Evolutionary conservation across 441 rosid genomes (phyloP), one percentile per base, ranked within the genome.

Genomic region (Biscutella laevigata): DNA sequence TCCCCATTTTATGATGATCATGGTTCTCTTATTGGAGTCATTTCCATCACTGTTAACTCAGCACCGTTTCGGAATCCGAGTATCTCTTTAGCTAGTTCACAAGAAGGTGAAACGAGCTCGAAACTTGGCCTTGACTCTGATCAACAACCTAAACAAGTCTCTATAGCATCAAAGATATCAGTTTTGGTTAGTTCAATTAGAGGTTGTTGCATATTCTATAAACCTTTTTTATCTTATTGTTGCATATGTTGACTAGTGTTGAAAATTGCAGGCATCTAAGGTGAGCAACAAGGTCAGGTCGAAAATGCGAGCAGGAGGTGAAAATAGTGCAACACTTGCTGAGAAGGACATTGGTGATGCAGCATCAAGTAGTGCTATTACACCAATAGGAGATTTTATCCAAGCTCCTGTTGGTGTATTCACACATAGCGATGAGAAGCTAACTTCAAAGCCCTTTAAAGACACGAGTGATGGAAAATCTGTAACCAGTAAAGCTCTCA

Each of bases 91-190:
- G 26, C 57, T 4, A 69, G 28, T 39, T 19, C 59, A 8, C 25
- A 61, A 7, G 84, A 78, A 54, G 64, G 54, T 10, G 79, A 78
- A 53, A 69, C 78, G 1, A 67, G 71, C 71, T 58, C 72, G 4
- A 84, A 82, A 66, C 94, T 84, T 55, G 94, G 94, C 37, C 88
- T 87, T 57, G 76, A 80, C 61, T 57, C 88, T 70, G 79, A 80
- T 56, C 96, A 88, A 71, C 92, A n/a, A n/a, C n/a, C 96, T 66
- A 64, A 85, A 57, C 89, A 85, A 77, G 68, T 63, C 39, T 80
- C 91, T 22, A 67, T 88, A 62, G 89, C 94, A n/a, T 85, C 91
- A 10, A 83, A 79, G 67, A 69, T 88, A 63, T 76, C 96, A 20
- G 72, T 72, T 69, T 73, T 88, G 87, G 96, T 85, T 61, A 78